Evolutionary conservation across 345 rosid genomes (phyloP), one percentile per base, ranked within the genome.

Genomic region (Rhodomyrtus tomentosa): DNA sequence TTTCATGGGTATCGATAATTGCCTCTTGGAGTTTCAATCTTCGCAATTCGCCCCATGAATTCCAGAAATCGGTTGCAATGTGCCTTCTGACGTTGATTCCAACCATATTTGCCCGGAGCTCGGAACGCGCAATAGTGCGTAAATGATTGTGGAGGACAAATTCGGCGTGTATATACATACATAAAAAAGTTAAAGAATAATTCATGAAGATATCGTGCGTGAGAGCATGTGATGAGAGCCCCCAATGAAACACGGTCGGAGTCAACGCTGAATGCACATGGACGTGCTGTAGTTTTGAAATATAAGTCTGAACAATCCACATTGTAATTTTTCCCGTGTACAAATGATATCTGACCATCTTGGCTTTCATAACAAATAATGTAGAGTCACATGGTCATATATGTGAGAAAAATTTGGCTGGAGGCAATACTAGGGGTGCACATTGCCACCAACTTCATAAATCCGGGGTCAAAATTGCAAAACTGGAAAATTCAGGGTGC

Each of bases 261-360:
- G 76, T 68, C 25, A 2, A 68, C 0, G 0, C 6, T 0, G 7
- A 36, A 68, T 68, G 45, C 76, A 18, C 16, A 16, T 18, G 4
- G 24, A 8, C 9, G 9, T 1, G 0, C 38, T 1, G 0, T 20
- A 8, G 12, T 18, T 36, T 18, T 0, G 3, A 36, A 32, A 36
- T 8, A 18, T 4, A 18, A 4, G 1, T 9, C 4, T 8, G 0
- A 32, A 36, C 5, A 36, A 68, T 9, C 24, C 2, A 9, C 36
- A 9, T 68, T 18, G 76, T 32, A 0, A 16, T 68, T 21, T 53
- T 53, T 52, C 10, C 21, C 55, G 2, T 21, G 0, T 16, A 51
- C 21, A 5, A 7, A 15, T 5, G 21, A 51, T 51, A 16, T 51
- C 21, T 16, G 21, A 51, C 7, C 54, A 6, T 51, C 16, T 51